These are phyloP conservation scores for Leishmania martiniquensis DNA, from an alignment of 208 protist species.

Conservation along the genomic window DNA sequence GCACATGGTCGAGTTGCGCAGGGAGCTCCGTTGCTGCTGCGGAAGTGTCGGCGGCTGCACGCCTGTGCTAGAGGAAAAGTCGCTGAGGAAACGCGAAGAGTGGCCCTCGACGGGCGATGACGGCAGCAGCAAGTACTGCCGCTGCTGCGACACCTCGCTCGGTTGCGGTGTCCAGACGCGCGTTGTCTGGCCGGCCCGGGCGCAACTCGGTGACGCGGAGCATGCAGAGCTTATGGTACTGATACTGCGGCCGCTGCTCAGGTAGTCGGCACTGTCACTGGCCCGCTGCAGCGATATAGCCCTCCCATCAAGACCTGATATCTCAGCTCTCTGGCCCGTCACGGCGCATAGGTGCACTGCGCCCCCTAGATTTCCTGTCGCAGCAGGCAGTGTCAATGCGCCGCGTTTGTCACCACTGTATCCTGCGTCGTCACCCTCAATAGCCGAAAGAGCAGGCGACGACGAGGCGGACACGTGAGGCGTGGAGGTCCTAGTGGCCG, in stretches of 20 bases:
- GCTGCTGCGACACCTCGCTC: slow-evolving; percentile 17
- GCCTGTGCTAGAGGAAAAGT: background rate
- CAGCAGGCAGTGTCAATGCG: background rate
- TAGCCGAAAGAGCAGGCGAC: slow-evolving; percentile 17
- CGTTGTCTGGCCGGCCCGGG: slow-evolving; percentile 18
- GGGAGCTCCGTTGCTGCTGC: background rate
- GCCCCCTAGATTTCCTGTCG: background rate
- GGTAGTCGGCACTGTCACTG: background rate
- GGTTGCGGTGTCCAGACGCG: slow-evolving; percentile 25
- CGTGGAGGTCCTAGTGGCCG: background rate
- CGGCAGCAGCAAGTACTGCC: background rate
- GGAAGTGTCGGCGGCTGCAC: background rate
- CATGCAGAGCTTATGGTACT: slow-evolving; percentile 12
- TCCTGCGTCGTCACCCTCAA: background rate
- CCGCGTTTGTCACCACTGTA: background rate
- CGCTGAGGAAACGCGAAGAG: background rate
- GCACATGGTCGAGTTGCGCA: background rate
- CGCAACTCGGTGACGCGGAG: slow-evolving; percentile 19
- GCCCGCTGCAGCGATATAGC: too few species aligned
- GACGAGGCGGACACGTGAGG: background rate
- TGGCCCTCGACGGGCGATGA: background rate
- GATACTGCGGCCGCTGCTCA: background rate
- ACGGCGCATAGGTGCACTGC: too few species aligned
- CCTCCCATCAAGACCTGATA: background rate
- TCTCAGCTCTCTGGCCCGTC: background rate